Evolutionary conservation across 306 rosid genomes (phyloP), one percentile per base, ranked within the genome.

Genomic region (Prunus campanulata): DNA sequence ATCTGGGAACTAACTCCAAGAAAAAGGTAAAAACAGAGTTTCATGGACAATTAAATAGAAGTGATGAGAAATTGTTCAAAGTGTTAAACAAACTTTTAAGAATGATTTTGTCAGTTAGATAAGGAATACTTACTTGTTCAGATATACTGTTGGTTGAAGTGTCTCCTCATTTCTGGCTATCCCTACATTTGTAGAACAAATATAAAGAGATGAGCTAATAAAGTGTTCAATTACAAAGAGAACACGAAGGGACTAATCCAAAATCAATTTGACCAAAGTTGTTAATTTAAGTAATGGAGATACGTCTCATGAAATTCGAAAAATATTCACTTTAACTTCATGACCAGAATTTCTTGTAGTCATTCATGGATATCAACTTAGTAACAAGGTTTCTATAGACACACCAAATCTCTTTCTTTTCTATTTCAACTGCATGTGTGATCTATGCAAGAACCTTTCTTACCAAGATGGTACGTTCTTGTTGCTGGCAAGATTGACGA

Each of bases 381-480:
- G 6, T 30, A 30, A 63, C 22, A 63, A 63, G 47, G 32, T 9
- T 19, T 19, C 50, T 27, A 39, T 39, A 62, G 18, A 77, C 18
- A 30, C 13, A 30, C 66, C 57, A 55, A 42, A 62, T 18, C 51
- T 72, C 39, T 48, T 22, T 67, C 19, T 25, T 32, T 56, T 66
- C 49, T 48, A 76, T 42, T 73, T 73, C 66, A 77, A 57, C 68
- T 11, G 11, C 69, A 14, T 44, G 66, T 25, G 64, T 42, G 71
- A 61, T 64, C 72, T 56, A 52, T n/a, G 59, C 51, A 20, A 0
- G 15, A 63, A 66, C 65, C 22, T 75, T 74, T 81, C 87, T 77
- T 78, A 95, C 99, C 99, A 63, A 95, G 79, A 90, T 95, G 97
- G 78, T 92, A 95, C 1, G 89, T 87, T 83, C 84, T 95, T 69